Conservation (phyloP, 768 basidiomycete genomes). For the Kwoniella dendrophila region DNA sequence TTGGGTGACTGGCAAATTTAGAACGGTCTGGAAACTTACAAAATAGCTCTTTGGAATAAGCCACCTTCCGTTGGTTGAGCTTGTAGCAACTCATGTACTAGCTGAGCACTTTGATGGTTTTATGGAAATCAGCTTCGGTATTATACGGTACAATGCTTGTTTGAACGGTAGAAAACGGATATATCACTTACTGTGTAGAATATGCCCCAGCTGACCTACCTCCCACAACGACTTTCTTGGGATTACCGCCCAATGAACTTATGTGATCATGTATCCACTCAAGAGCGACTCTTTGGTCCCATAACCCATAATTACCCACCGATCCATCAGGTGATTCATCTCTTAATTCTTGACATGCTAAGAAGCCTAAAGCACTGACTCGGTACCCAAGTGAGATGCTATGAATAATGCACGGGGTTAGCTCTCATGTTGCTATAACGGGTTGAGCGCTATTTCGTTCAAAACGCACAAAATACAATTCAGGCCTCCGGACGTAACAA, state of each 20-base stretch:
- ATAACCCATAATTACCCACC: slow-evolving; percentile 27
- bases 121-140: background rate
- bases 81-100: slow-evolving; percentile 10
- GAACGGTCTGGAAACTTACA: background rate
- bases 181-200: slow-evolving; percentile 8
- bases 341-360: slow-evolving; percentile 20
- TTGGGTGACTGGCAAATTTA: background rate
- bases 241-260: slow-evolving; percentile 23
- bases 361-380: slow-evolving; percentile 23
- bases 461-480: slow-evolving; percentile 18
- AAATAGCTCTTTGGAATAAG: slow-evolving; percentile 14
- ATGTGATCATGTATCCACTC: slow-evolving; percentile 24
- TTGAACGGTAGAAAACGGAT: background rate
- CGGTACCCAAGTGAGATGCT: slow-evolving; percentile 22
- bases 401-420: background rate
- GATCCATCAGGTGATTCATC: slow-evolving; percentile 25
- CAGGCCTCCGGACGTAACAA: slow-evolving; percentile 14
- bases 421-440: background rate
- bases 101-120: slow-evolving; percentile 1
- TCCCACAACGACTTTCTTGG: slow-evolving; percentile 15
- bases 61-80: slow-evolving; percentile 7
- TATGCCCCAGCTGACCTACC: slow-evolving; percentile 27
- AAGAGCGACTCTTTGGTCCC: slow-evolving; percentile 25
- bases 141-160: background rate
- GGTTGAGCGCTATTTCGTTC: background rate